Conservation (phyloP, 768 basidiomycete genomes). For the Gloeostereum incarnatum region DNA sequence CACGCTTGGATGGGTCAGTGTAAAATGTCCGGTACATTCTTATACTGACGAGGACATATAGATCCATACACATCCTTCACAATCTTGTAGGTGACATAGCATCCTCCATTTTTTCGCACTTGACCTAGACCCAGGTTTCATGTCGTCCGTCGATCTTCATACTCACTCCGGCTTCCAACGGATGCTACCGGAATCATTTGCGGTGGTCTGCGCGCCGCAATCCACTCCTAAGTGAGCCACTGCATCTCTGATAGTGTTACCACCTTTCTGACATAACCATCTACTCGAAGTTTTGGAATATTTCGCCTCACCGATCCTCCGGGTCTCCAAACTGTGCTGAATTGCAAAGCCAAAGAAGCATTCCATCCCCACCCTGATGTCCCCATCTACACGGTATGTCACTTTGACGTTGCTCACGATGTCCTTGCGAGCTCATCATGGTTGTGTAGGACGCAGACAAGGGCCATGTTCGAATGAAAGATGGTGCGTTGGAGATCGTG, state of each 20-base stretch:
- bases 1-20: conserved; percentile 84
- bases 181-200: conserved; percentile 88
- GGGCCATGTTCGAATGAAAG: conserved; percentile 75
- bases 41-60: conserved; percentile 16
- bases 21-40: too few species aligned
- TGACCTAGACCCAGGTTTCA: conserved; percentile 52
- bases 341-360: conserved; percentile 61
- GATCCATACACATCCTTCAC: conserved; percentile 92
- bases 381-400: conserved; percentile 78
- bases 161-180: conserved; percentile 85
- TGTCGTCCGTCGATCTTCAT: conserved; percentile 91
- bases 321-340: conserved; percentile 62
- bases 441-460: conserved; percentile 66
- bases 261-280: not conserved
- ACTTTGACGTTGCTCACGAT: not conserved
- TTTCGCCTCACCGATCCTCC: conserved; percentile 87
- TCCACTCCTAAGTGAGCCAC: conserved; percentile 59
- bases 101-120: not conserved
- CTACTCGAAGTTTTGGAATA: conserved; percentile 59
- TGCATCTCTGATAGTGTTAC: not conserved
- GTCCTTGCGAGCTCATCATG: not conserved
- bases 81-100: conserved; percentile 52
- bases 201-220: conserved; percentile 84
- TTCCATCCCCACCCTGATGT: conserved; percentile 83
- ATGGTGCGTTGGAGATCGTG: conserved; percentile 71